Evolutionary conservation across 139 green algal genomes (phyloP), one percentile per base, ranked within the genome.

Genomic region (Eudorina sp.): DNA sequence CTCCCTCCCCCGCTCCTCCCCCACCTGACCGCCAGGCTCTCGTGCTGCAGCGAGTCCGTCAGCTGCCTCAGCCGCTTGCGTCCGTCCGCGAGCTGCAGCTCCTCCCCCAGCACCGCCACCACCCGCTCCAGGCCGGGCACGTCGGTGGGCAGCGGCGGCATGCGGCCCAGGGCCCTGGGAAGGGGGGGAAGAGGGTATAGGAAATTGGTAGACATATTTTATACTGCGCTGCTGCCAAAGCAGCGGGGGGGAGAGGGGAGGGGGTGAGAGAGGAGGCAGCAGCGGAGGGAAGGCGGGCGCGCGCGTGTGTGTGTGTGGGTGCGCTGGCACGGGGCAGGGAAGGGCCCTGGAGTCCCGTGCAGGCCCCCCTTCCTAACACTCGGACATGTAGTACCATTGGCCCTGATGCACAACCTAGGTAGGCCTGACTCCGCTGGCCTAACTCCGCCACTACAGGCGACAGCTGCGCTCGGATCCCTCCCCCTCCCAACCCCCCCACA

Each of bases 81-180:
- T 0, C 34, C 48, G 45, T 74, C 82, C 2, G 55, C 70, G 43
- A 77, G 70, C 68, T 86, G n/a, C 79, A 90, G 89, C 86, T 93
- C 85, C 75, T 90, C 55, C 40, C 36, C 55, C 53, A 97, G 84
- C 23, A 94, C 86, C 38, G 53, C 83, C 21, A 89, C 89, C 36
- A 94, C 86, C 0, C 77, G 58, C 70, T 89, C 84, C 38, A 94
- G 83, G 6, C 73, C 72, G 0, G 68, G 74, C 55, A 94, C 82
- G 1, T 73, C 77, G 41, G 77, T 46, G 18, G 93, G 90, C 48
- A 96, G 84, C 19, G 90, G 90, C 1, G 95, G 95, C 90, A 97
- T 92, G 3, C 91, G 93, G 36, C 87, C 87, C 43, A 97, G 89
- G 2, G 84, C 85, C 31, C 88, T 88, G 48, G 91, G 76, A 70